Conservation (phyloP, 2,329 filamentous ascomycete genomes). For the Ophiocordyceps camponoti-saundersi region DNA sequence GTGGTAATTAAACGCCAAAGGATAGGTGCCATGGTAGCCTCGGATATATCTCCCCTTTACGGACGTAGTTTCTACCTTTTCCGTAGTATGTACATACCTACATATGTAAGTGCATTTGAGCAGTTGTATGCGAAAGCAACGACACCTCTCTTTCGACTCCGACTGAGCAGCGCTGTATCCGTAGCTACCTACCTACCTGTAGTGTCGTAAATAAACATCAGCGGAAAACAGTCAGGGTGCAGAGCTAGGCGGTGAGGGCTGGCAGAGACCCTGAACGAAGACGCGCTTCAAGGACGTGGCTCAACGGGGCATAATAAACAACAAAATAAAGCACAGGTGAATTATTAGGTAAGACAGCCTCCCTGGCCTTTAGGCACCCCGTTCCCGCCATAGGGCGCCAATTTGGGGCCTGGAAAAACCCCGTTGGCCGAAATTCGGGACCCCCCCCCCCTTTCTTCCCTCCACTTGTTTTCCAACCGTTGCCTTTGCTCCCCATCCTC, state of each 20-base stretch:
- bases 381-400: not conserved
- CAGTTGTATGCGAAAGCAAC: no score
- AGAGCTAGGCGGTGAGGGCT: slow-evolving; percentile 5
- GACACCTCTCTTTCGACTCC: not conserved
- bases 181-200: no score
- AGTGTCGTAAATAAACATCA: not conserved
- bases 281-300: slow-evolving; percentile 10
- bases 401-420: not conserved
- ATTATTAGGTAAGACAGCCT: not conserved
- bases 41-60: not conserved
- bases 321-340: not conserved
- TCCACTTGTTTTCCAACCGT: slow-evolving; percentile 1
- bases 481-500: slow-evolving; percentile 9
- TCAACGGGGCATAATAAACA: not conserved
- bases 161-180: not conserved
- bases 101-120: no score
- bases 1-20: not conserved
- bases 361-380: not conserved
- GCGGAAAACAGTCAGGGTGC: no score
- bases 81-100: no score
- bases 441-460: slow-evolving; percentile 15
- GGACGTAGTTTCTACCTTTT: not conserved
- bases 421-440: slow-evolving; percentile 24
- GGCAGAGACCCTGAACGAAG: slow-evolving; percentile 2
- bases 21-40: not conserved